A percentile compares a stretch with the other conserved stretches of the same genome.
Conservation (phyloP, 2,329 filamentous ascomycete genomes). For the Trichophyton mentagrophytes region DNA sequence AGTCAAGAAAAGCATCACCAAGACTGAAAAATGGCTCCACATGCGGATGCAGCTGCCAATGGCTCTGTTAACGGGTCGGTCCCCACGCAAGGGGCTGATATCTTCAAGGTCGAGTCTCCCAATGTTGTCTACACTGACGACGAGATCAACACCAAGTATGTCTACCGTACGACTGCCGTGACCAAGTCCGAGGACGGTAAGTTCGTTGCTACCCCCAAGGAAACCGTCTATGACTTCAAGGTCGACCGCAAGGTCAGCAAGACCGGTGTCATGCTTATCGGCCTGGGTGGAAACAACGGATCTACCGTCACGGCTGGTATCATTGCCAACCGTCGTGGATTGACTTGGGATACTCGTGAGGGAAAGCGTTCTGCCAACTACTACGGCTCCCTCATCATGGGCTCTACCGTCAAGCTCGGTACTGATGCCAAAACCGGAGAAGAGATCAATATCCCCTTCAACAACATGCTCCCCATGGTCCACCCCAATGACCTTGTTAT, state of each 20-base stretch:
- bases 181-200: slow-evolving; percentile 58
- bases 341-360: slow-evolving; percentile 90
- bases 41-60: slow-evolving; percentile 52
- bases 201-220: slow-evolving; percentile 70
- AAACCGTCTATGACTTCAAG: slow-evolving; percentile 94
- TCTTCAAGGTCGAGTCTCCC: slow-evolving; percentile 81
- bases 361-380: slow-evolving; percentile 80
- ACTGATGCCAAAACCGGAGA: slow-evolving; percentile 68
- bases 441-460: slow-evolving; percentile 95
- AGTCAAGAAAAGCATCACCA: slow-evolving; percentile 17
- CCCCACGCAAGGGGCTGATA: slow-evolving; percentile 33
- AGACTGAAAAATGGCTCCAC: slow-evolving; percentile 68
- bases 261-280: slow-evolving; percentile 93
- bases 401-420: slow-evolving; percentile 92
- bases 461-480: slow-evolving; percentile 86
- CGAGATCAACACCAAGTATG: slow-evolving; percentile 87
- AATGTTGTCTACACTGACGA: slow-evolving; percentile 83
- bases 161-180: slow-evolving; percentile 86
- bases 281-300: slow-evolving; percentile 96
- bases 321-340: slow-evolving; percentile 77
- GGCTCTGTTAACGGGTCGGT: slow-evolving; percentile 42
- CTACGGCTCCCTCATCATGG: slow-evolving; percentile 96
- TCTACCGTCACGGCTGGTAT: slow-evolving; percentile 95
- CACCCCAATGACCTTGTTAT: slow-evolving; percentile 92
- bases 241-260: slow-evolving; percentile 86